These are phyloP conservation scores for Gleditsia sinensis DNA, from an alignment of 306 rosid species.

Conservation along the genomic window DNA sequence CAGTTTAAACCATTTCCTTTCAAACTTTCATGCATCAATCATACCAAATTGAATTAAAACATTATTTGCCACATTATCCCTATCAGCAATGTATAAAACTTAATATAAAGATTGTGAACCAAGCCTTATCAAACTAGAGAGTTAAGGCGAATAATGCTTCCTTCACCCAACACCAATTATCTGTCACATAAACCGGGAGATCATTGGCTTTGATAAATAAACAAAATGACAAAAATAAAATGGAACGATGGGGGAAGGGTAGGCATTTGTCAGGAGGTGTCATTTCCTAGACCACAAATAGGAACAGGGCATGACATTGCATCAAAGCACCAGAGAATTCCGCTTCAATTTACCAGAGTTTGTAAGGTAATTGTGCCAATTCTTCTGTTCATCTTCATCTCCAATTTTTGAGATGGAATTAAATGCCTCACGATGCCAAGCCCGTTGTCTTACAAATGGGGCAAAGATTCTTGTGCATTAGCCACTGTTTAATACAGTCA, in stretches of 20 bases:
- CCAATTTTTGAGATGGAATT: not conserved
- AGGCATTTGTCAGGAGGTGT: conserved; percentile 16
- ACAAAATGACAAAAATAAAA: conserved; percentile 34
- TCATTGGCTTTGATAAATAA: conserved; percentile 43
- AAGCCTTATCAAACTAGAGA: conserved; percentile 43
- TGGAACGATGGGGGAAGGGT: not conserved
- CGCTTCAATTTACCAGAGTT: conserved; percentile 13
- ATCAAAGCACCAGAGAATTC: conserved; percentile 25
- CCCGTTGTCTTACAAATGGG: conserved; percentile 89
- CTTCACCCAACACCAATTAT: conserved; percentile 33
- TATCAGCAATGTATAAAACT: conserved; percentile 15
- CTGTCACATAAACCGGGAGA: conserved; percentile 39
- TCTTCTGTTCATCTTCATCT: conserved; percentile 27
- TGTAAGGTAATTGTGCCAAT: conserved; percentile 12
- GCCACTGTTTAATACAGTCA: conserved; percentile 72
- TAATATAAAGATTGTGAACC: conserved; percentile 28
- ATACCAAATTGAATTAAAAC: not conserved
- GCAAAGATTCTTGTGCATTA: conserved; percentile 80
- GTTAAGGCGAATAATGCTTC: conserved; percentile 38
- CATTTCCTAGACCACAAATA: conserved; percentile 15
- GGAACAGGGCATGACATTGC: conserved; percentile 11
- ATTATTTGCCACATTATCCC: not conserved
- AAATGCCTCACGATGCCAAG: conserved; percentile 53
- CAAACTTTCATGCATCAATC: not conserved
- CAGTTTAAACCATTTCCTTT: not conserved